phyloP scores from a whole-genome alignment of 345 rosid species.

The Theobroma cacao region DNA sequence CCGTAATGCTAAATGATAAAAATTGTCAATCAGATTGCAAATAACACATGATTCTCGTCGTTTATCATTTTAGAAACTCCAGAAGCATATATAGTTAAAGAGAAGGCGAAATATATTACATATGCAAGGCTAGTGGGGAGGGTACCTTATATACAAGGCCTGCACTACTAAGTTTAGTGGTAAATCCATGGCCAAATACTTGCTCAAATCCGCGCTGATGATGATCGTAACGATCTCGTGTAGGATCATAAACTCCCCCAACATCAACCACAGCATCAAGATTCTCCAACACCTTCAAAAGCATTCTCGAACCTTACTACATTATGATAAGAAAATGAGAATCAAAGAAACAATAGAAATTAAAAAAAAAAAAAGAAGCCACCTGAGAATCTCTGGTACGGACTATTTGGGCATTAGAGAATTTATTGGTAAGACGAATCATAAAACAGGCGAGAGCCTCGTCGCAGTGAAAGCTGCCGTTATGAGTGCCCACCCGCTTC shows the following conservation, averaged over 20 bases:
- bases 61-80: background rate
- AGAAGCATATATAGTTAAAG: background rate
- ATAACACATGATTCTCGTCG: background rate
- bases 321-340: background rate
- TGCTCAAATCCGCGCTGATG: constrained; percentile 80
- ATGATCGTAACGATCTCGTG: constrained; percentile 65
- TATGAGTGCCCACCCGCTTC: constrained; percentile 81
- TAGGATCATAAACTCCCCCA: constrained; percentile 79
- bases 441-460: constrained; percentile 93
- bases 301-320: background rate
- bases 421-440: constrained; percentile 74
- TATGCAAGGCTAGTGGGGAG: background rate
- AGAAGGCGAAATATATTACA: background rate
- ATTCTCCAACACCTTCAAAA: constrained; percentile 62
- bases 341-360: background rate
- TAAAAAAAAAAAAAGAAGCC: background rate
- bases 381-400: constrained; percentile 83
- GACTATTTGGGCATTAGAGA: constrained; percentile 62
- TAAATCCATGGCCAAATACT: constrained; percentile 81
- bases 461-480: constrained; percentile 89
- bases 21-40: background rate
- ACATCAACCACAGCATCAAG: constrained; percentile 91
- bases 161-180: constrained; percentile 83
- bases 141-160: constrained; percentile 82
- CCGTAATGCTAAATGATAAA: constrained; percentile 59